These are phyloP conservation scores for Dioscorea cayenensis DNA, from an alignment of 116 monocot genomes.

Conservation along the genomic window DNA sequence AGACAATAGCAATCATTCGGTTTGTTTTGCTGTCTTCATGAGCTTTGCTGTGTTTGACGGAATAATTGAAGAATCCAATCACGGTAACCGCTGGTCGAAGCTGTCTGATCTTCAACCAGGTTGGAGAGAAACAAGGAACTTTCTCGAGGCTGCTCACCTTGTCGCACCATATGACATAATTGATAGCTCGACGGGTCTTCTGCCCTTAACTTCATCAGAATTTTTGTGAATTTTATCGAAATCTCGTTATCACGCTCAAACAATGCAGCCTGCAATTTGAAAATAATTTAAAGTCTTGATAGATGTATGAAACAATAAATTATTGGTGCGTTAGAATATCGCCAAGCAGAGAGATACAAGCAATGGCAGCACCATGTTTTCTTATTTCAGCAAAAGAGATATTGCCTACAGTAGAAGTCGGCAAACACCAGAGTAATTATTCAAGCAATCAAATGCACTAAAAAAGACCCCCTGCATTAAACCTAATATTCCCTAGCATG, in stretches of 20 bases:
- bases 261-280: constrained; percentile 38
- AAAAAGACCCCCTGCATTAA: too few relatives aligned
- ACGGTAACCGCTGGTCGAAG: constrained; percentile 43
- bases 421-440: too few relatives aligned
- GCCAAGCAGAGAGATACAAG: too few relatives aligned
- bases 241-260: constrained; percentile 33
- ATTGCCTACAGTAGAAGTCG: too few relatives aligned
- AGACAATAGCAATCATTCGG: background rate
- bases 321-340: background rate
- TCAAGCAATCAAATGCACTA: too few relatives aligned
- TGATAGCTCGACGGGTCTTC: constrained; percentile 50
- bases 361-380: too few relatives aligned
- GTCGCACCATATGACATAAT: constrained; percentile 59
- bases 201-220: constrained; percentile 40
- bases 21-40: background rate
- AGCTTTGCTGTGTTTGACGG: constrained; percentile 59
- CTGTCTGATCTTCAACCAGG: constrained; percentile 72
- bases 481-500: too few relatives aligned
- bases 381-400: too few relatives aligned
- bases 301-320: background rate
- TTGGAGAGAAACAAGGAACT: constrained; percentile 48
- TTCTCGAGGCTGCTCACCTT: constrained; percentile 85
- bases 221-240: constrained; percentile 46
- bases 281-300: background rate
- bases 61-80: constrained; percentile 85